These are phyloP conservation scores for Tremellales sp. DNA, from an alignment of 1,284 basidiomycete genomes.

Conservation along the genomic window DNA sequence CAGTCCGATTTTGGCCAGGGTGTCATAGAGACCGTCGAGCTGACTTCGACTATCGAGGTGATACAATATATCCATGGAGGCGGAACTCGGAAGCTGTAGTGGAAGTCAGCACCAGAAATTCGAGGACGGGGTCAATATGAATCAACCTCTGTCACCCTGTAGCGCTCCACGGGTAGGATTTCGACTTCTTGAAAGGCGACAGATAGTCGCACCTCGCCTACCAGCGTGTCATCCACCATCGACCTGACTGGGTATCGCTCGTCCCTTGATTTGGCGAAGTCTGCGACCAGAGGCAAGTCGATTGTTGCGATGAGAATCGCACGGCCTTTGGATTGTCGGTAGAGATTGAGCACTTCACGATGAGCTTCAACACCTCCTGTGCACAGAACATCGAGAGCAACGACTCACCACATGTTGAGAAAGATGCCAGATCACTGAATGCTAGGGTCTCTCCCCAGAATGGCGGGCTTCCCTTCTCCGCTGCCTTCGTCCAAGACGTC, in stretches of 20 bases:
- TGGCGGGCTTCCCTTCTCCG: slow-evolving; percentile 12
- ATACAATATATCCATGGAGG: slow-evolving; percentile 10
- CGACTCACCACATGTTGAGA: slow-evolving; percentile 23
- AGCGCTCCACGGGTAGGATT: slow-evolving; percentile 9
- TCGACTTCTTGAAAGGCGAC: slow-evolving; percentile 21
- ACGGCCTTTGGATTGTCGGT: slow-evolving; percentile 6
- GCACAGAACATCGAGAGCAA: background rate
- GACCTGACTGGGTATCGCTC: slow-evolving; percentile 29
- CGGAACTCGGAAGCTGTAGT: background rate
- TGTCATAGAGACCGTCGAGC: slow-evolving; percentile 9
- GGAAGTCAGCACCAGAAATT: too few relatives aligned
- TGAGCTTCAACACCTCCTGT: background rate
- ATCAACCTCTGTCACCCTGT: slow-evolving; percentile 6
- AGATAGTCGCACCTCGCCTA: slow-evolving; percentile 30
- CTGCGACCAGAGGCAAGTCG: slow-evolving; percentile 19
- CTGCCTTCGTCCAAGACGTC: slow-evolving; percentile 23
- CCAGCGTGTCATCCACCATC: slow-evolving; percentile 9
- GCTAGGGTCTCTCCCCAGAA: slow-evolving; percentile 31
- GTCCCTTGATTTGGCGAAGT: slow-evolving; percentile 17
- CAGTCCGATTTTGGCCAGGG: slow-evolving; percentile 13
- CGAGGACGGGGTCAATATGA: background rate
- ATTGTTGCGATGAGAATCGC: slow-evolving; percentile 16
- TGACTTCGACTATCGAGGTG: slow-evolving; percentile 8
- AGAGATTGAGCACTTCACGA: slow-evolving; percentile 6
- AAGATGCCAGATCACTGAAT: slow-evolving; percentile 16